Percentiles rank a stretch among this genome's conserved stretches.
phyloP scores from a whole-genome alignment of 78 protist genomes.

The Dictyostelium firmibasis region DNA sequence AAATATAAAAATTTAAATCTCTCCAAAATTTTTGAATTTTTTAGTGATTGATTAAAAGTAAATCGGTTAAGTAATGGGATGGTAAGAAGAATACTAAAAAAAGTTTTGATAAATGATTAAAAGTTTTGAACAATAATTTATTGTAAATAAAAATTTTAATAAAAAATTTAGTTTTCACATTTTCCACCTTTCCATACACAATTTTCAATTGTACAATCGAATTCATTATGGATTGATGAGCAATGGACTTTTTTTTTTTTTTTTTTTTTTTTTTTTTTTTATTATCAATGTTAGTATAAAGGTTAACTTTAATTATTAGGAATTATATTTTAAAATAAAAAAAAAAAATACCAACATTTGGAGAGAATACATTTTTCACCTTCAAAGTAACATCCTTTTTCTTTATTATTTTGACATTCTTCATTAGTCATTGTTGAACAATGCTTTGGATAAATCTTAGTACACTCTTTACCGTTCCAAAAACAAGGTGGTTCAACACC shows the following conservation, averaged over 20 bases:
- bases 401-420: neutral
- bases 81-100: too few species aligned
- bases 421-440: neutral
- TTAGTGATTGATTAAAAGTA: too few species aligned
- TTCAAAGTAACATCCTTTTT: neutral
- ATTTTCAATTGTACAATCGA: slow-evolving; percentile 6
- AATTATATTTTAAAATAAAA: neutral
- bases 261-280: too few species aligned
- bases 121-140: too few species aligned
- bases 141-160: too few species aligned
- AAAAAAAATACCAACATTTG: neutral
- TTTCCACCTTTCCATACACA: neutral
- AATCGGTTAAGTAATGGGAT: too few species aligned
- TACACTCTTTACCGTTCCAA: neutral
- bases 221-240: neutral
- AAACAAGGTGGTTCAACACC: neutral
- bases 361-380: neutral
- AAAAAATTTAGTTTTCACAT: neutral
- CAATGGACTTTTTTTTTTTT: neutral
- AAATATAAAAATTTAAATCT: too few species aligned
- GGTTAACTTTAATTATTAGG: too few species aligned
- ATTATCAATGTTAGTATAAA: too few species aligned
- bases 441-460: neutral
- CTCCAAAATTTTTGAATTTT: too few species aligned
- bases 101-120: too few species aligned